Evolutionary conservation across 2,329 filamentous ascomycete species (phyloP).

Genomic region (Aspergillus pseudoviridinutans): DNA sequence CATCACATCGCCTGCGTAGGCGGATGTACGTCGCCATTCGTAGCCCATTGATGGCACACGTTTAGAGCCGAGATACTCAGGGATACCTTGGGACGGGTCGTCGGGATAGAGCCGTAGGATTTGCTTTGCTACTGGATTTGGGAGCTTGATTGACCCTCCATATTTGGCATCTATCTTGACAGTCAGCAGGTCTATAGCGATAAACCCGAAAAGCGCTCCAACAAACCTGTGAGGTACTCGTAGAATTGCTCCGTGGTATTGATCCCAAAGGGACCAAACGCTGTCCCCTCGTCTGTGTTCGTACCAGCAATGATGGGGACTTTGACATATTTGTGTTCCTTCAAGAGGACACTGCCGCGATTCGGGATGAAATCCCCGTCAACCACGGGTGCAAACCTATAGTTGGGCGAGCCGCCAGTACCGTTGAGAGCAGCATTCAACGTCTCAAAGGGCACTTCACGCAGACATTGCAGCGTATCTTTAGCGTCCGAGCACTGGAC

Average conservation of each 20-base stretch:
- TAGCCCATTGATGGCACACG: conserved; percentile 37
- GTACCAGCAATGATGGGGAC: conserved; percentile 62
- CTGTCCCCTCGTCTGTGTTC: conserved; percentile 63
- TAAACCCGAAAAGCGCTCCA: neutral
- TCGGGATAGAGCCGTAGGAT: conserved; percentile 53
- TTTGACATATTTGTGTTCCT: conserved; percentile 57
- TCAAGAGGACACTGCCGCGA: conserved; percentile 52
- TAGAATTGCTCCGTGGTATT: conserved; percentile 54
- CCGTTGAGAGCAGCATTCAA: conserved; percentile 54
- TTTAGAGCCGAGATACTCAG: conserved; percentile 36
- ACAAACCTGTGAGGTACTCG: conserved; percentile 32
- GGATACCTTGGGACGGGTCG: conserved; percentile 48
- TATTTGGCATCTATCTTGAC: conserved; percentile 18
- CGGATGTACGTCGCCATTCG: conserved; percentile 53
- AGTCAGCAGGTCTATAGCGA: neutral
- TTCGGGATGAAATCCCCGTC: conserved; percentile 56
- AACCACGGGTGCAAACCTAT: conserved; percentile 38
- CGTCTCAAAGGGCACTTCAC: conserved; percentile 54
- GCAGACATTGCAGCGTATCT: conserved; percentile 64
- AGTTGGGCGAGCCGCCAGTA: conserved; percentile 34
- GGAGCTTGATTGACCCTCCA: conserved; percentile 14
- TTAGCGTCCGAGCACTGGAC: conserved; percentile 56
- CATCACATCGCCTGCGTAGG: conserved; percentile 52
- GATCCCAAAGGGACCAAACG: conserved; percentile 52
- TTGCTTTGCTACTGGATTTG: conserved; percentile 28